Conservation (phyloP, 345 rosid species). For the rapeseed (Brassica napus) region Da-Ae NC_063440.1:21813001-21813500, state of each 20-base stretch:
- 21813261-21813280: slow-evolving; percentile 37
- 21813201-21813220: slow-evolving; percentile 37
- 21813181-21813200: slow-evolving; percentile 29
- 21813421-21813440: background rate
- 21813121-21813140: slow-evolving; percentile 1
- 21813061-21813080: background rate
- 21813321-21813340: background rate
- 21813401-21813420: background rate
- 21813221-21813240: slow-evolving; percentile 38
- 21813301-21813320: background rate
- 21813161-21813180: slow-evolving; percentile 29
- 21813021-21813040: background rate
- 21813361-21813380: background rate
- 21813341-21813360: background rate
- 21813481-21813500: background rate
- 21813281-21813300: background rate
- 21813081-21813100: background rate
- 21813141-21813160: slow-evolving; percentile 29
- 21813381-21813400: background rate
- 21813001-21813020: background rate
- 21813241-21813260: slow-evolving; percentile 33
- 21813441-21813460: background rate
- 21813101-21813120: background rate
- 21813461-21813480: background rate
- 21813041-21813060: background rate